Percentiles rank a stretch among this genome's conserved stretches.
Evolutionary conservation across 2,329 filamentous ascomycete species (phyloP).

Genomic region (Alternaria sp.): DNA sequence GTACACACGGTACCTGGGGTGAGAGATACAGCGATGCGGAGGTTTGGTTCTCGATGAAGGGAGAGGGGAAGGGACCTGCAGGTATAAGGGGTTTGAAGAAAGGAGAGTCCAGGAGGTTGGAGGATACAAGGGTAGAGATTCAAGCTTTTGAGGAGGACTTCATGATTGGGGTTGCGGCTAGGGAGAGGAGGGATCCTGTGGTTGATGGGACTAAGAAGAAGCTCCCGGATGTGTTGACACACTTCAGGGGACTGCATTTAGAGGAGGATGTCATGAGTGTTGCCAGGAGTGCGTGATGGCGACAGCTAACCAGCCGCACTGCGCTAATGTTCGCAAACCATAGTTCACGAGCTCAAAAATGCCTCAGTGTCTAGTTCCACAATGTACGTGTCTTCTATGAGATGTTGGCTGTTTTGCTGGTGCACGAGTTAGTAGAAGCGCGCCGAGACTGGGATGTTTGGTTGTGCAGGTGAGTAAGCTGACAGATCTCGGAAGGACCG

Average conservation of each 20-base stretch:
- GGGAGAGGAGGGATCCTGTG: constrained; percentile 24
- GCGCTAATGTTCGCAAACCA: background rate
- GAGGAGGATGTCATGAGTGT: constrained; percentile 53
- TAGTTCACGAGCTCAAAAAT: background rate
- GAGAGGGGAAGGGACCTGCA: constrained; percentile 24
- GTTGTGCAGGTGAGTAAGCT: background rate
- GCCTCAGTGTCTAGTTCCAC: no score
- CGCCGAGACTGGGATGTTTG: background rate
- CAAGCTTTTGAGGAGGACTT: constrained; percentile 66
- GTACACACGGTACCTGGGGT: constrained; percentile 56
- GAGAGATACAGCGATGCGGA: constrained; percentile 58
- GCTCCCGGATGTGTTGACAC: constrained; percentile 50
- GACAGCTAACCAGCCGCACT: background rate
- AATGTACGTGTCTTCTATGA: no score
- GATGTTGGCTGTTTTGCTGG: background rate
- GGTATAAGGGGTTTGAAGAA: constrained; percentile 7
- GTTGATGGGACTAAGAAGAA: constrained; percentile 31
- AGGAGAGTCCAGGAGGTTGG: constrained; percentile 41
- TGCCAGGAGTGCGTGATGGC: constrained; percentile 22
- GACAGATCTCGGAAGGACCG: background rate
- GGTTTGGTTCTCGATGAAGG: constrained; percentile 57
- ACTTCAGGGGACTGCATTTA: constrained; percentile 56
- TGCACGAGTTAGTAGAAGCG: background rate
- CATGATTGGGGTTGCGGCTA: constrained; percentile 64
- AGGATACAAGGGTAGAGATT: constrained; percentile 65